These are phyloP conservation scores for Fusarium algeriense DNA, from an alignment of 2,329 filamentous ascomycete species.

Conservation along the genomic window DNA sequence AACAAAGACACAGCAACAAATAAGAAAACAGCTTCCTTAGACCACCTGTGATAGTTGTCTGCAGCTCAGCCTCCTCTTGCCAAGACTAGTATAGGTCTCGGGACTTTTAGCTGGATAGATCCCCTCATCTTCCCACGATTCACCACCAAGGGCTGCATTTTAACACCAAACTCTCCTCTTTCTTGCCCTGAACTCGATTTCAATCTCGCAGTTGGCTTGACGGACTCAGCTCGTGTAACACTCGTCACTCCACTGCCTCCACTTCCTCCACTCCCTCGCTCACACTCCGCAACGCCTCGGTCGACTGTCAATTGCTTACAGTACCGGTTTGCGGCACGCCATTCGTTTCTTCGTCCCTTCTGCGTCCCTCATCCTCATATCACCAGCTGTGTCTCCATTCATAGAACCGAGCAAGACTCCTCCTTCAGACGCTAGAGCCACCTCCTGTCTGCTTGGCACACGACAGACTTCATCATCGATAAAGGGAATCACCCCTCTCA, in stretches of 20 bases:
- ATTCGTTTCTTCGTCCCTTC: constrained; percentile 25
- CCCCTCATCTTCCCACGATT: constrained; percentile 14
- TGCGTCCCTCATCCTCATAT: constrained; percentile 31
- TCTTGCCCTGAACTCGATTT: constrained; percentile 12
- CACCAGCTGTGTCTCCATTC: constrained; percentile 29
- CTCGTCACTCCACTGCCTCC: constrained; percentile 31
- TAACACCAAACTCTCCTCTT: constrained; percentile 35
- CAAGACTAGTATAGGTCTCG: constrained; percentile 34
- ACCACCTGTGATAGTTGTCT: constrained; percentile 18
- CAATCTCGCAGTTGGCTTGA: constrained; percentile 11
- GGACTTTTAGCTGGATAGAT: constrained; percentile 32
- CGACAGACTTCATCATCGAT: constrained; percentile 47
- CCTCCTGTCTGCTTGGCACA: constrained; percentile 41
- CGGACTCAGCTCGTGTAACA: constrained; percentile 41
- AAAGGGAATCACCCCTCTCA: constrained; percentile 44
- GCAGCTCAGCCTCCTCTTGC: constrained; percentile 37
- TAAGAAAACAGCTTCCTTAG: constrained; percentile 14
- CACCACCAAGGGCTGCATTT: constrained; percentile 25
- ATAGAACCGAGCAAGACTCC: constrained; percentile 16
- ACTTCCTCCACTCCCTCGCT: constrained; percentile 33
- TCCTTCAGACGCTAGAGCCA: constrained; percentile 42
- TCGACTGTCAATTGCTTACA: constrained; percentile 29
- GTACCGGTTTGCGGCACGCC: constrained; percentile 14
- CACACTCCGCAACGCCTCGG: constrained; percentile 28
- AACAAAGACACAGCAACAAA: constrained; percentile 15